Evolutionary conservation across 2,329 filamentous ascomycete genomes (phyloP).

Genomic region (Kalmusia sp.): DNA sequence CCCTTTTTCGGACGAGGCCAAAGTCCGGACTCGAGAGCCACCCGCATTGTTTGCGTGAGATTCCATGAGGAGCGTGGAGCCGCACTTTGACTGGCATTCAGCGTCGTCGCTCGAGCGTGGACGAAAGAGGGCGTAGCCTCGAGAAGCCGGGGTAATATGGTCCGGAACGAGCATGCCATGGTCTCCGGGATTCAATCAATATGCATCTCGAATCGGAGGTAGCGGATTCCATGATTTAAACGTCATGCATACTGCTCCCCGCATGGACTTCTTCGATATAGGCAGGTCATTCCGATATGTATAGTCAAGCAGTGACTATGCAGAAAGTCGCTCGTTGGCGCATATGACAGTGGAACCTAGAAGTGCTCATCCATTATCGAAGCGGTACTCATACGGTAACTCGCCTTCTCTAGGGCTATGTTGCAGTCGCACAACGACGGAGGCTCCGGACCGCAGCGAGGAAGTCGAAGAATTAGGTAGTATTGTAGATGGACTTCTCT

Average conservation of each 20-base stretch:
- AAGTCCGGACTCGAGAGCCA: no score
- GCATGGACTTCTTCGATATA: background rate
- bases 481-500: constrained; percentile 38
- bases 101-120: background rate
- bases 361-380: constrained; percentile 25
- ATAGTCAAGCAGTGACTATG: background rate
- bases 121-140: background rate
- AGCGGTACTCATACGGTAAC: constrained; percentile 41
- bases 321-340: background rate
- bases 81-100: no score
- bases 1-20: no score
- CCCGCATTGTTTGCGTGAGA: no score
- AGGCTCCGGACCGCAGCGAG: constrained; percentile 35
- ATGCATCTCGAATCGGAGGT: background rate
- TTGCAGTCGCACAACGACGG: constrained; percentile 38
- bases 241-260: background rate
- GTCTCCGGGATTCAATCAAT: background rate
- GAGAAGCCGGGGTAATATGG: no score
- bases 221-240: background rate
- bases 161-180: background rate
- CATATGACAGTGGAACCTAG: no score
- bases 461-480: constrained; percentile 39
- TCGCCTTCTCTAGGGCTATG: constrained; percentile 34
- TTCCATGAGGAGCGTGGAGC: no score
- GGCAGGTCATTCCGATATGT: background rate